Evolutionary conservation across 2,329 filamentous ascomycete genomes (phyloP).

Genomic region (Cercospora sesami): DNA sequence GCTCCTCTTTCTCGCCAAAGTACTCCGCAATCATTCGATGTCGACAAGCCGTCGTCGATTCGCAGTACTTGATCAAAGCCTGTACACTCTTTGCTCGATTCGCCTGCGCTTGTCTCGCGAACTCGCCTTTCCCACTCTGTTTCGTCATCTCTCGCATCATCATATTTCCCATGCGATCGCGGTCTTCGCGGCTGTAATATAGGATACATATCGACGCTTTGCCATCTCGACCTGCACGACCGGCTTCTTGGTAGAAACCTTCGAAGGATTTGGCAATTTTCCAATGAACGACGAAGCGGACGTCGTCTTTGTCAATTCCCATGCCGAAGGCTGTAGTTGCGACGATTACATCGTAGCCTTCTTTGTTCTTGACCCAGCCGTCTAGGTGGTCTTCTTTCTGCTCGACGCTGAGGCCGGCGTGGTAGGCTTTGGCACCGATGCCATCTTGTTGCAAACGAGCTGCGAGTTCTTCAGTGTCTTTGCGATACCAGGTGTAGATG

Average conservation of each 20-base stretch:
- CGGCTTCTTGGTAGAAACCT: constrained; percentile 93
- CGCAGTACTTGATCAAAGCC: constrained; percentile 75
- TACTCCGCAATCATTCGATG: constrained; percentile 74
- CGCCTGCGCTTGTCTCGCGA: constrained; percentile 40
- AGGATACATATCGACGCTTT: constrained; percentile 84
- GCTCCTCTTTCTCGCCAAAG: constrained; percentile 62
- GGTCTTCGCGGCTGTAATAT: constrained; percentile 86
- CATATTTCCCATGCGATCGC: constrained; percentile 67
- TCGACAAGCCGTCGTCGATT: constrained; percentile 70
- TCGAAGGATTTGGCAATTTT: constrained; percentile 91
- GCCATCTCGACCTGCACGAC: constrained; percentile 84
- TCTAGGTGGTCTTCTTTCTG: constrained; percentile 70
- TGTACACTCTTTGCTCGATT: constrained; percentile 49
- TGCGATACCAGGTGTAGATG: constrained; percentile 74
- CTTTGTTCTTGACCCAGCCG: constrained; percentile 70
- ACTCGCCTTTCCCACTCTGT: constrained; percentile 35
- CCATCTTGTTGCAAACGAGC: constrained; percentile 65
- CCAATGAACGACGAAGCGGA: constrained; percentile 95
- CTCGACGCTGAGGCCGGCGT: constrained; percentile 65
- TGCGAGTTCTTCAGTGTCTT: constrained; percentile 72
- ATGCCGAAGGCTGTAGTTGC: constrained; percentile 96
- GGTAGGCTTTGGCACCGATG: constrained; percentile 72
- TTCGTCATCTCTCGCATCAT: constrained; percentile 48
- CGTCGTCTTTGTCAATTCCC: constrained; percentile 95
- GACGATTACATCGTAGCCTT: constrained; percentile 86